Evolutionary conservation across 805 yeast species (phyloP).

Genomic region (Scheffersomyces coipomensis): DNA sequence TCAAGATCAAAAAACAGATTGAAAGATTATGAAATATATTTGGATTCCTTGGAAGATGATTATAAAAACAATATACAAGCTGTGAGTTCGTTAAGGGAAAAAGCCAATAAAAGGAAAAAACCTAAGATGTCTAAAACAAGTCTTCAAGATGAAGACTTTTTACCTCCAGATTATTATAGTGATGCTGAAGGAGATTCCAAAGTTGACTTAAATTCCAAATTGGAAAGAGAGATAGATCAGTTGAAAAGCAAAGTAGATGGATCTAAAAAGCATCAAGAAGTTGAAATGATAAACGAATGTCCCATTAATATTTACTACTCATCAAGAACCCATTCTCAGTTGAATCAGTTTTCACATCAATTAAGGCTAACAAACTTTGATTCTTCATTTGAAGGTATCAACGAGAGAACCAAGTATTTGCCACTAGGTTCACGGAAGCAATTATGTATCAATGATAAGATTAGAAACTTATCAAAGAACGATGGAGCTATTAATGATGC

Average conservation of each 20-base stretch:
- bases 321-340: conserved; percentile 89
- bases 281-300: conserved; percentile 20
- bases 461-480: conserved; percentile 41
- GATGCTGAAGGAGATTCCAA: conserved; percentile 15
- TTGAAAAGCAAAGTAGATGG: conserved; percentile 45
- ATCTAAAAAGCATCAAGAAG: conserved; percentile 12
- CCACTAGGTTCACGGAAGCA: conserved; percentile 86
- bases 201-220: conserved; percentile 22
- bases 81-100: conserved; percentile 11
- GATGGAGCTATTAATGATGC: conserved; percentile 70
- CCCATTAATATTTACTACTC: conserved; percentile 59
- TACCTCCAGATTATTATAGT: conserved; percentile 38
- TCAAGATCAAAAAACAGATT: conserved; percentile 23
- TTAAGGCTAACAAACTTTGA: conserved; percentile 61
- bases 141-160: conserved; percentile 12
- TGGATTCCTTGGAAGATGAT: conserved; percentile 31
- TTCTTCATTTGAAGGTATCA: conserved; percentile 47
- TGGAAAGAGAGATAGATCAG: conserved; percentile 47
- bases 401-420: conserved; percentile 61
- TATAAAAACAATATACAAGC: conserved; percentile 12
- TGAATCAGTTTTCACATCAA: conserved; percentile 77
- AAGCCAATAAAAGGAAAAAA: conserved; percentile 8
- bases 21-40: conserved; percentile 39
- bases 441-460: conserved; percentile 70
- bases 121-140: conserved; percentile 2